phyloP scores from a whole-genome alignment of 2,329 filamentous ascomycete genomes.

The Fusarium chaquense region DNA sequence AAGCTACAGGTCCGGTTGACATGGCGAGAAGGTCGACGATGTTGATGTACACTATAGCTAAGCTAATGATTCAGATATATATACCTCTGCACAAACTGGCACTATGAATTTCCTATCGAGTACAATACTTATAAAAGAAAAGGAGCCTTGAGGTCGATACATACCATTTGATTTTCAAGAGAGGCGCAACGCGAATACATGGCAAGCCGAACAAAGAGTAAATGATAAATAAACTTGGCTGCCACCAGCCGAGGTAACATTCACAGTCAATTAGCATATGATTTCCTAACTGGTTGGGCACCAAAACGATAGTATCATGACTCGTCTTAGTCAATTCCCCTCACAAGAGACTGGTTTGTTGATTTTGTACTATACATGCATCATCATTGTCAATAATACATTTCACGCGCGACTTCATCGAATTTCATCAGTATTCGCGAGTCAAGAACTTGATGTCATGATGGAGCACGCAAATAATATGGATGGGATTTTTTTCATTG shows the following conservation, averaged over 20 bases:
- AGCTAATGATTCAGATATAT: constrained; percentile 29
- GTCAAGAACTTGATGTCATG: not conserved
- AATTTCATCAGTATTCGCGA: not conserved
- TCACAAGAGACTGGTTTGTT: not conserved
- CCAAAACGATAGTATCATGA: constrained; percentile 17
- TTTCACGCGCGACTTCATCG: not conserved
- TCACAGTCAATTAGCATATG: constrained; percentile 2
- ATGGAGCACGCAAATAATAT: not conserved
- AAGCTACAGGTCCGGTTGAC: not conserved
- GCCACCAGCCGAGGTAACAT: constrained; percentile 12
- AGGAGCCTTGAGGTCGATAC: not conserved
- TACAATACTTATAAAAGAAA: not conserved
- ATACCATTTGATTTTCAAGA: no score
- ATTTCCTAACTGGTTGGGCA: not conserved
- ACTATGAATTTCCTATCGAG: not conserved
- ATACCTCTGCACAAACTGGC: constrained; percentile 1
- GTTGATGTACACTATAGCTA: constrained; percentile 25
- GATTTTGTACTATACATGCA: constrained; percentile 3
- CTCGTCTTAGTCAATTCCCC: not conserved
- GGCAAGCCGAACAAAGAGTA: not conserved
- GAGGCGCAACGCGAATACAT: not conserved
- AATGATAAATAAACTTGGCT: not conserved
- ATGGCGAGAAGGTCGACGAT: constrained; percentile 3
- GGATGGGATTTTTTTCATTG: constrained; percentile 6
- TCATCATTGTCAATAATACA: not conserved